Evolutionary conservation across 768 basidiomycete species (phyloP).

Genomic region (Tephrocybe sp.): DNA sequence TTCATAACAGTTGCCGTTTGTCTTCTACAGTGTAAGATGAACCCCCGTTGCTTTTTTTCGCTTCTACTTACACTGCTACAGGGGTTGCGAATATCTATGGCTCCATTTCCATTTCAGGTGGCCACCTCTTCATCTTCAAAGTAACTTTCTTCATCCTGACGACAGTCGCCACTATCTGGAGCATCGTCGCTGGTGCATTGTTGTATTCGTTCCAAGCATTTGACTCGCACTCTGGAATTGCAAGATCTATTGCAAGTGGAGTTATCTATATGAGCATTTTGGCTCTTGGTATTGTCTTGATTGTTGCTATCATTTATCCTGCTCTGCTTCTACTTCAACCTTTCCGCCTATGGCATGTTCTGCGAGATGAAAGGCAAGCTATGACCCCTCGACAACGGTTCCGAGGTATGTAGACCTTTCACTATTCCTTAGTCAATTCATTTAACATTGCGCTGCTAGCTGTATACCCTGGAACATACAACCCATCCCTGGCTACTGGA

Average conservation of each 20-base stretch:
- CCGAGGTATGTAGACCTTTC: conserved; percentile 48
- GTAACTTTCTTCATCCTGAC: conserved; percentile 60
- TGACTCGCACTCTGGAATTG: conserved; percentile 31
- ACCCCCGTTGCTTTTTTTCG: neutral
- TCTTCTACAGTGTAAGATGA: conserved; percentile 50
- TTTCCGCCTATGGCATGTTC: conserved; percentile 52
- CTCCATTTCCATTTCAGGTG: conserved; percentile 59
- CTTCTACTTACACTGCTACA: conserved; percentile 22
- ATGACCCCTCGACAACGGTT: conserved; percentile 78
- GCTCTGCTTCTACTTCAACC: conserved; percentile 75
- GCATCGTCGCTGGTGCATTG: conserved; percentile 65
- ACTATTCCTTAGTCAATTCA: conserved; percentile 4
- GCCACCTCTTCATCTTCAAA: conserved; percentile 59
- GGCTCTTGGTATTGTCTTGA: conserved; percentile 55
- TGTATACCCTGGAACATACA: conserved; percentile 68
- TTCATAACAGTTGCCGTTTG: conserved; percentile 55
- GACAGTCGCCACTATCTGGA: conserved; percentile 54
- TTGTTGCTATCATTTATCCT: conserved; percentile 66
- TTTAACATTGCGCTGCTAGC: conserved; percentile 31
- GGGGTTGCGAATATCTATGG: conserved; percentile 54
- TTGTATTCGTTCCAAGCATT: conserved; percentile 66
- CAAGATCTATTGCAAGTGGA: conserved; percentile 59
- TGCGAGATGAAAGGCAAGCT: conserved; percentile 53
- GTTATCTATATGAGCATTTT: conserved; percentile 68
- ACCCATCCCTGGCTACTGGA: conserved; percentile 64